Conservation (phyloP, 2,329 filamentous ascomycete genomes). For the Aspergillus caelatus region DNA sequence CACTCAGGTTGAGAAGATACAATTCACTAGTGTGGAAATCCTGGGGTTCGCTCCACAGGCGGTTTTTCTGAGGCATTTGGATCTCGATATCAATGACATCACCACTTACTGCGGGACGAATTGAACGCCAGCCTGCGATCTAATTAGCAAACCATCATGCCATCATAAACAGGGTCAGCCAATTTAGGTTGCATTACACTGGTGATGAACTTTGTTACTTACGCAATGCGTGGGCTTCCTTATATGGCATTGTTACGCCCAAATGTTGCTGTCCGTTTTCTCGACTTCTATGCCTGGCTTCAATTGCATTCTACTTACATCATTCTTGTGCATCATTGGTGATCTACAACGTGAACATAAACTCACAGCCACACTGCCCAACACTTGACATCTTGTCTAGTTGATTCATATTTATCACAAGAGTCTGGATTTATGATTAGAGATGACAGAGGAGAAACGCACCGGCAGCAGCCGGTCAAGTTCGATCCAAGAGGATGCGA, state of each 20-base stretch:
- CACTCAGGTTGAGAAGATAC: neutral
- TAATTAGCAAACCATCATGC: neutral
- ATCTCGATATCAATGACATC: constrained; percentile 7
- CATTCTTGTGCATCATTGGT: neutral
- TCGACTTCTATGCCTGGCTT: no score
- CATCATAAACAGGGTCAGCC: neutral
- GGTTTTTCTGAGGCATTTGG: neutral
- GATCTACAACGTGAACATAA: neutral
- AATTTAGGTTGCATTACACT: neutral
- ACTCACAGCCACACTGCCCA: neutral
- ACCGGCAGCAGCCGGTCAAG: constrained; percentile 14
- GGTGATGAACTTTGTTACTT: neutral
- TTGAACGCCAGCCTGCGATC: neutral
- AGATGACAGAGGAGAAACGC: constrained; percentile 16
- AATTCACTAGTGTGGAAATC: neutral
- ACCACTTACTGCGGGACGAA: constrained; percentile 9
- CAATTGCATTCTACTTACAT: neutral
- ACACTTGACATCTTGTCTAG: no score
- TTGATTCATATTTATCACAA: neutral
- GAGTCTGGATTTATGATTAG: no score
- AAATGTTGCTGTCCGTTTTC: neutral
- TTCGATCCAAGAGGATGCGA: constrained; percentile 18
- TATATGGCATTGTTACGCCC: neutral
- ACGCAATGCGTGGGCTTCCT: neutral
- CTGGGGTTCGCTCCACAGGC: neutral